Evolutionary conservation across 2,329 filamentous ascomycete genomes (phyloP).

Genomic region (Botrytis porri): DNA sequence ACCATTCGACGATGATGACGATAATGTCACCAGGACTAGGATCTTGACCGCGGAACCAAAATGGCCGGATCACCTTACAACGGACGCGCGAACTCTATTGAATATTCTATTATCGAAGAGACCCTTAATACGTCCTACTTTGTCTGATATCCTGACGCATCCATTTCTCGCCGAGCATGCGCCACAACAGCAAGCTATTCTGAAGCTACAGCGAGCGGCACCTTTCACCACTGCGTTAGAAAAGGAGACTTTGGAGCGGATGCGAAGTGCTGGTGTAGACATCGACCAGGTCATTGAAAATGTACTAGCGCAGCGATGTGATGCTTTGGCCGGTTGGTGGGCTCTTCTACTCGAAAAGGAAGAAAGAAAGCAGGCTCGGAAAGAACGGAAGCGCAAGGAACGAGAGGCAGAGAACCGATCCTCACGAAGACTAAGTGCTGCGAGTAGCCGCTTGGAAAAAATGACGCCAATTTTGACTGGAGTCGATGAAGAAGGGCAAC

Average conservation of each 20-base stretch:
- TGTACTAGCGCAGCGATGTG: slow-evolving; percentile 84
- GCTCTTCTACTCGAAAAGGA: slow-evolving; percentile 91
- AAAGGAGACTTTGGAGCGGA: slow-evolving; percentile 85
- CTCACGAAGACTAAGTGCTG: slow-evolving; percentile 78
- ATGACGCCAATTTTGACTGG: slow-evolving; percentile 74
- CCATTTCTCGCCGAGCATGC: slow-evolving; percentile 87
- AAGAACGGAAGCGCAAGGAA: slow-evolving; percentile 81
- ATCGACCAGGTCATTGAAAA: slow-evolving; percentile 94
- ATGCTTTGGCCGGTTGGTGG: slow-evolving; percentile 94
- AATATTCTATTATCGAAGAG: slow-evolving; percentile 84
- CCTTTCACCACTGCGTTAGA: slow-evolving; percentile 85
- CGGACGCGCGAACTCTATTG: slow-evolving; percentile 74
- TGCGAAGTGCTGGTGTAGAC: slow-evolving; percentile 90
- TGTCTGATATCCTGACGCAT: slow-evolving; percentile 83
- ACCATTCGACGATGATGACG: slow-evolving; percentile 95
- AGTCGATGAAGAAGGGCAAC: slow-evolving; percentile 71
- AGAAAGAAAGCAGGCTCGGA: slow-evolving; percentile 75
- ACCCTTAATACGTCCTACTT: slow-evolving; percentile 73
- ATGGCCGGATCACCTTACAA: slow-evolving; percentile 76
- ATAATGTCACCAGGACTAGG: slow-evolving; percentile 76
- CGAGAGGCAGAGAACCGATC: slow-evolving; percentile 78
- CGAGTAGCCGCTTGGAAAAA: slow-evolving; percentile 80
- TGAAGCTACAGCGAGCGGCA: slow-evolving; percentile 75
- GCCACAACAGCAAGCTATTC: slow-evolving; percentile 81
- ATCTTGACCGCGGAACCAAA: slow-evolving; percentile 84